Evolutionary conservation across 371 early-diverging fungal genomes (phyloP), one percentile per base, ranked within the genome.

Genomic region (Fennellomyces sp.): DNA sequence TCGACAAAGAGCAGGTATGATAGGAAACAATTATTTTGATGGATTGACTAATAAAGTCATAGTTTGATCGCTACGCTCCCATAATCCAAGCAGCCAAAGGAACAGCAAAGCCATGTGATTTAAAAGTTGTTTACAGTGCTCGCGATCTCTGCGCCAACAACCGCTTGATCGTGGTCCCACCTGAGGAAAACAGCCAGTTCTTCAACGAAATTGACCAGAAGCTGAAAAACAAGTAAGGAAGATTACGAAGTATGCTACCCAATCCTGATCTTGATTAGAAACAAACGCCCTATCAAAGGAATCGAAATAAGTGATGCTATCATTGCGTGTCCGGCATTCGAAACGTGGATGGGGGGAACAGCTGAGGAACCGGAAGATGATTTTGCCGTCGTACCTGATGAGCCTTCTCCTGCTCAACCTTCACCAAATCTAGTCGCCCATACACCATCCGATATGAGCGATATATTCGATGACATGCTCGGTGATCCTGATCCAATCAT

Each of bases 51-150:
- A 1, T 5, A 26, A 2, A 1, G 17, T 5, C n/a, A 15, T 54
- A 54, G 55, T 54, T 33, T 36, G 27, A 54, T 27, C 11, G 7
- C 12, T 54, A 54, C 28, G 17, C 31, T 3, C 38, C 55, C 10
- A n/a, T 38, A 3, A 26, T 54, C 25, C n/a, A 54, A 39, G 23
- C 55, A 54, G 55, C 55, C 7, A 13, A 15, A 26, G 55, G 55
- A 38, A 17, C 12, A 39, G 8, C 33, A 35, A 54, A 54, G 11
- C 27, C n/a, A 27, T 54, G 36, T n/a, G 15, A 36, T 5, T 36
- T 54, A 23, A 33, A 38, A 36, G 17, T 13, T 3, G 7, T 35
- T 10, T 54, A 38, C 27, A 38, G 23, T 15, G n/a, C 28, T 10
- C 26, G 39, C 26, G 41, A 35, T 3, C 27, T 54, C 15, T 33